Conservation (phyloP, 2,329 filamentous ascomycete species). For the Cyanodermella asteris region DNA sequence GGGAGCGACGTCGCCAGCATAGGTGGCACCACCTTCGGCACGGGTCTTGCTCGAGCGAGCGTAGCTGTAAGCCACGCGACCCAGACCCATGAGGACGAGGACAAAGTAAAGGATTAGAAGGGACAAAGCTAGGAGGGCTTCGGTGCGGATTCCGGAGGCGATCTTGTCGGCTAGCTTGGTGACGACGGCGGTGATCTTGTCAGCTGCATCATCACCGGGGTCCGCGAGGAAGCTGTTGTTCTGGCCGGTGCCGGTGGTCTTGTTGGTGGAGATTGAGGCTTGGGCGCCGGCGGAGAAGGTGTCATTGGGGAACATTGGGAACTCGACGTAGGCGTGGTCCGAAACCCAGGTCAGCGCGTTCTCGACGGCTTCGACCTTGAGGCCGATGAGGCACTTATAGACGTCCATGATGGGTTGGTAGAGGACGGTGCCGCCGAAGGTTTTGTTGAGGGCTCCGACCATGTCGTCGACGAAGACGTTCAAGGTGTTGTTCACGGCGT, state of each 20-base stretch:
- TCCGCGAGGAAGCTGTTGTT: conserved; percentile 52
- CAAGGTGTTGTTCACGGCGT: conserved; percentile 65
- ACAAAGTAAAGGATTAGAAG: conserved; percentile 60
- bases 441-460: conserved; percentile 46
- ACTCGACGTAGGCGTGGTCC: conserved; percentile 61
- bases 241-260: conserved; percentile 34
- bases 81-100: conserved; percentile 51
- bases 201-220: conserved; percentile 48
- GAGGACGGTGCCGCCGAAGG: conserved; percentile 66
- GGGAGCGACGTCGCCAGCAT: conserved; percentile 6
- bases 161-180: conserved; percentile 46
- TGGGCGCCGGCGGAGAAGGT: conserved; percentile 65
- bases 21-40: conserved; percentile 26
- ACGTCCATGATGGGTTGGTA: conserved; percentile 58
- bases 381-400: conserved; percentile 63
- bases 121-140: conserved; percentile 57
- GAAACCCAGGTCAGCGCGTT: conserved; percentile 85
- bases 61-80: conserved; percentile 42
- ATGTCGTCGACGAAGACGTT: conserved; percentile 64
- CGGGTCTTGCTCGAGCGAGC: conserved; percentile 35
- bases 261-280: conserved; percentile 25
- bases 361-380: conserved; percentile 70
- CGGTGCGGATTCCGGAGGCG: conserved; percentile 43
- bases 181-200: conserved; percentile 64
- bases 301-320: conserved; percentile 58